Percentiles rank a stretch among this genome's conserved stretches.
These are phyloP conservation scores for Talaromyces atroroseus DNA, from an alignment of 2,329 filamentous ascomycete genomes.

Conservation along the genomic window DNA sequence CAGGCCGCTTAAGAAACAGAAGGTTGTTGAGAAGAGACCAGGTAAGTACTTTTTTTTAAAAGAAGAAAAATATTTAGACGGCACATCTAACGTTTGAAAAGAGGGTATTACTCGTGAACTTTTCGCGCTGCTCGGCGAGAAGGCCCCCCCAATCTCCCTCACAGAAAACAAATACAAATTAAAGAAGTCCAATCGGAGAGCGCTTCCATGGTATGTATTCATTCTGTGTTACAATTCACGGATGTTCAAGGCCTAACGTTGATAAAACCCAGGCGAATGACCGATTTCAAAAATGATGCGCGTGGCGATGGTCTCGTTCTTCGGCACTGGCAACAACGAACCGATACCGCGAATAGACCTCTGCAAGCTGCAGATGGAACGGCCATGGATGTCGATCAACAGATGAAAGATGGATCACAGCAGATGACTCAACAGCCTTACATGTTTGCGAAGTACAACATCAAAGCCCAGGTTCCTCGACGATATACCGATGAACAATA, in stretches of 20 bases:
- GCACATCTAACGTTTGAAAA: constrained; percentile 18
- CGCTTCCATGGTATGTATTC: constrained; percentile 43
- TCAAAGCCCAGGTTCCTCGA: constrained; percentile 68
- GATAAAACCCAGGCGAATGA: constrained; percentile 59
- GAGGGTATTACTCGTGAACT: constrained; percentile 49
- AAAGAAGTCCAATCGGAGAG: constrained; percentile 42
- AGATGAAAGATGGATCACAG: constrained; percentile 31
- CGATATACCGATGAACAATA: constrained; percentile 84
- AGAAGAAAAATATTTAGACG: too few species aligned
- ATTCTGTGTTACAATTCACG: constrained; percentile 39
- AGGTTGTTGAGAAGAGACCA: constrained; percentile 55
- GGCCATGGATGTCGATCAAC: constrained; percentile 34
- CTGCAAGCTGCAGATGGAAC: constrained; percentile 30
- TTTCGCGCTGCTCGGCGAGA: constrained; percentile 47
- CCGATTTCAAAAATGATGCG: constrained; percentile 70
- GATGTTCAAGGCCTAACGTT: constrained; percentile 49
- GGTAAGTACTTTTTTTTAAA: constrained; percentile 38
- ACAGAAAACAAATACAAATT: constrained; percentile 50
- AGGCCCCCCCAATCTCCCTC: constrained; percentile 48
- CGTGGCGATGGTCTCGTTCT: constrained; percentile 66
- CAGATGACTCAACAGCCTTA: constrained; percentile 43
- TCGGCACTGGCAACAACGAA: constrained; percentile 73
- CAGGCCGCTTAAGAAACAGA: constrained; percentile 69
- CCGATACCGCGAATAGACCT: constrained; percentile 38
- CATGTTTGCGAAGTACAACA: constrained; percentile 80